Evolutionary conservation across 805 yeast genomes (phyloP).

Genomic region (Myxozyma melibiosi): DNA sequence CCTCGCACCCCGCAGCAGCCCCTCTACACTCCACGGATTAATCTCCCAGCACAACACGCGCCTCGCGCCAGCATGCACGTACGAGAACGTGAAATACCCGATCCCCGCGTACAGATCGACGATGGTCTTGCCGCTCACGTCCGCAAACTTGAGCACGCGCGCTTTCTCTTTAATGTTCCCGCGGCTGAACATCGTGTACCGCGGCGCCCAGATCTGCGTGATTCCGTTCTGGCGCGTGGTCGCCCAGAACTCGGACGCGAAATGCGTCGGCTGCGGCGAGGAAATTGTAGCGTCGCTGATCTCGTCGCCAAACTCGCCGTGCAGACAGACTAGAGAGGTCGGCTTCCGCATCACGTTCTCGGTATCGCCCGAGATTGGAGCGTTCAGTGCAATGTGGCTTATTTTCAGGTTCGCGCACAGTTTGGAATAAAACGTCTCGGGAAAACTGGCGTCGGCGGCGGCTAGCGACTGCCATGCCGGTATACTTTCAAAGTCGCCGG

Average conservation of each 20-base stretch:
- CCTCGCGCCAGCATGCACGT: conserved; percentile 57
- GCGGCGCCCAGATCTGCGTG: conserved; percentile 80
- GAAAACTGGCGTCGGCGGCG: background rate
- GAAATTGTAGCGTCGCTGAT: conserved; percentile 41
- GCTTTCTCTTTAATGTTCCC: conserved; percentile 84
- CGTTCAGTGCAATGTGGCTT: conserved; percentile 71
- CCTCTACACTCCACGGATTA: conserved; percentile 82
- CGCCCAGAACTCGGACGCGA: conserved; percentile 70
- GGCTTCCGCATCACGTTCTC: conserved; percentile 67
- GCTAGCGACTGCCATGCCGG: conserved; percentile 45
- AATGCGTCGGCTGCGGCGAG: conserved; percentile 50
- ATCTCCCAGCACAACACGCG: conserved; percentile 75
- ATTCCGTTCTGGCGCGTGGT: conserved; percentile 70
- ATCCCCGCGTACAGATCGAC: conserved; percentile 82
- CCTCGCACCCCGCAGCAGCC: conserved; percentile 58
- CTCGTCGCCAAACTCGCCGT: conserved; percentile 62
- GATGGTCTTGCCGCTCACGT: conserved; percentile 49
- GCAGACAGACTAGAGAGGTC: conserved; percentile 56
- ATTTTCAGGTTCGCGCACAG: conserved; percentile 37
- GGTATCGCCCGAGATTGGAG: conserved; percentile 56
- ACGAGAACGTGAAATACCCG: conserved; percentile 78
- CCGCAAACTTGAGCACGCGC: conserved; percentile 53
- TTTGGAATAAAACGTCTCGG: conserved; percentile 21
- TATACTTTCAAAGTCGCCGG: conserved; percentile 46
- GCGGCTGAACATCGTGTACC: conserved; percentile 81